Evolutionary conservation across 2,329 filamentous ascomycete species (phyloP).

Genomic region (Claviceps sp.): DNA sequence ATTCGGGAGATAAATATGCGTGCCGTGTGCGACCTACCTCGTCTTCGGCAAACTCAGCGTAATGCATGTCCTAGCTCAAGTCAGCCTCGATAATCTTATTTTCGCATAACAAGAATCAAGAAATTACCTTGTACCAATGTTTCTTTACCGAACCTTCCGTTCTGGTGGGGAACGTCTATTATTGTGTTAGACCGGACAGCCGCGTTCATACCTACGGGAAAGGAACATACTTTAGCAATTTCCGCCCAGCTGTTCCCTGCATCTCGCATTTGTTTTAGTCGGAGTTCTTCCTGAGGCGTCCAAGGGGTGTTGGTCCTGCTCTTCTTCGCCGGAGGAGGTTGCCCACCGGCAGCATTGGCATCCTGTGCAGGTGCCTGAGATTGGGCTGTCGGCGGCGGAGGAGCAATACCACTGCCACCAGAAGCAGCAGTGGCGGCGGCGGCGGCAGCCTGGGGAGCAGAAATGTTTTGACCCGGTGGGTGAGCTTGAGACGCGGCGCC

Average conservation of each 20-base stretch:
- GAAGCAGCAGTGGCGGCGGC: not conserved
- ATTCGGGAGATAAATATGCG: not conserved
- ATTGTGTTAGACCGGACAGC: not conserved
- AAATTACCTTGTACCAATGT: slow-evolving; percentile 89
- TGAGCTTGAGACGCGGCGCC: slow-evolving; percentile 20
- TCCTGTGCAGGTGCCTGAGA: slow-evolving; percentile 19
- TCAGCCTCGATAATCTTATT: not conserved
- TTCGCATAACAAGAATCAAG: not conserved
- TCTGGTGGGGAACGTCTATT: slow-evolving; percentile 73
- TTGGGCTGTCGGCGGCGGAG: slow-evolving; percentile 14
- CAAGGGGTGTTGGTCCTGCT: slow-evolving; percentile 97
- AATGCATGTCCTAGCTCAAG: slow-evolving; percentile 77
- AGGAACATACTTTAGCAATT: slow-evolving; percentile 80
- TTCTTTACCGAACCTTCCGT: slow-evolving; percentile 99
- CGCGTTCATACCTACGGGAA: not conserved
- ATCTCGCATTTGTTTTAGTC: slow-evolving; percentile 89
- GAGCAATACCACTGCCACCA: not conserved
- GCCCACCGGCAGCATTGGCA: slow-evolving; percentile 14
- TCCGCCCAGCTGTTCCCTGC: slow-evolving; percentile 91
- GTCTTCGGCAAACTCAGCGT: slow-evolving; percentile 94
- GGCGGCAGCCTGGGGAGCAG: slow-evolving; percentile 14
- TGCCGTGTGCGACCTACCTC: slow-evolving; percentile 46
- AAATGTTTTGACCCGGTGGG: slow-evolving; percentile 16
- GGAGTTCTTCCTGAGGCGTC: slow-evolving; percentile 86
- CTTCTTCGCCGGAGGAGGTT: slow-evolving; percentile 62